Conservation (phyloP, 441 rosid species). For the Dalechampia spathulata region DNA sequence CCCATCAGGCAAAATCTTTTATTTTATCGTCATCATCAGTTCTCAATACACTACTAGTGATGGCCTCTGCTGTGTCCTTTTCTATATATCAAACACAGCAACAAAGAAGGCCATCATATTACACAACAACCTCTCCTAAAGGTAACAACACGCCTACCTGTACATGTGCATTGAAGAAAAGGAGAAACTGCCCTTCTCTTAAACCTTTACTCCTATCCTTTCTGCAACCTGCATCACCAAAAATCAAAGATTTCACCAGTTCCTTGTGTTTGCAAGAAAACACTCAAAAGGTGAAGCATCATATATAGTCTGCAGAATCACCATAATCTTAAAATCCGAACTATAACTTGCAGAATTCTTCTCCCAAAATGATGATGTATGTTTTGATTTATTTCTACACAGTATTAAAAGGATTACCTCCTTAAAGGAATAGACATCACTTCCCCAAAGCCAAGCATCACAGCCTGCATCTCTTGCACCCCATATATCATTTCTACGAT, state of each 20-base stretch:
- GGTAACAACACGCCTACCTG: background rate
- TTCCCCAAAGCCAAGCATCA: constrained; percentile 99
- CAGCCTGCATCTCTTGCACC: constrained; percentile 98
- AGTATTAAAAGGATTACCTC: constrained; percentile 36
- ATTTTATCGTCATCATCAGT: no score
- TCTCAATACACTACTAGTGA: no score
- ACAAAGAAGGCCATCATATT: no score
- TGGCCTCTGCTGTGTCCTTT: no score
- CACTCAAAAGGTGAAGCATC: no score
- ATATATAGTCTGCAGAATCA: background rate
- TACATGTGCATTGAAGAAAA: constrained; percentile 6
- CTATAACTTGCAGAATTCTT: background rate
- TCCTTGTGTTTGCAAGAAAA: background rate
- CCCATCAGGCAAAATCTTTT: no score
- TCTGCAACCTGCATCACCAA: constrained; percentile 59
- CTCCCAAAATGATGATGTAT: no score
- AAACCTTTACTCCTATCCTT: constrained; percentile 69
- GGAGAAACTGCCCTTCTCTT: no score
- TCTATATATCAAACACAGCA: no score
- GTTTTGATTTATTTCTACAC: no score
- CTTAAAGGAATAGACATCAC: constrained; percentile 73
- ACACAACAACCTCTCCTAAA: no score
- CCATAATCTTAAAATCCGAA: background rate
- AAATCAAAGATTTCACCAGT: background rate
- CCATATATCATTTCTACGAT: constrained; percentile 95